phyloP scores from a whole-genome alignment of 2,329 filamentous ascomycete species.

The Neoarthrinium moseri region DNA sequence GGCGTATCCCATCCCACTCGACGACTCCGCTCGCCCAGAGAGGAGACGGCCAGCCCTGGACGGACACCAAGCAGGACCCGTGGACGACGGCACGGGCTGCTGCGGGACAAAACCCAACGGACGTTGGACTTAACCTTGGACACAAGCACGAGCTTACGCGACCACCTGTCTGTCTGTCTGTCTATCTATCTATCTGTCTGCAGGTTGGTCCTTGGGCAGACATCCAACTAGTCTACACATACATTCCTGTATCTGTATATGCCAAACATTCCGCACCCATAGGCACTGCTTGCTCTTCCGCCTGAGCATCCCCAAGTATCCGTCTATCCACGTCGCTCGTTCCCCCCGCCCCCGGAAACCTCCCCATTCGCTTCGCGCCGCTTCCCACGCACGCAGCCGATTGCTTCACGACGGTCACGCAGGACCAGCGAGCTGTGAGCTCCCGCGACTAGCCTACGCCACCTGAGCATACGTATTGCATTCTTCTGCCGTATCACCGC shows the following conservation, averaged over 20 bases:
- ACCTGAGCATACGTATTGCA: constrained; percentile 11
- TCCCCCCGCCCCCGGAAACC: background rate
- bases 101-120: constrained; percentile 7
- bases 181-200: too few relatives aligned
- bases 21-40: background rate
- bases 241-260: too few relatives aligned
- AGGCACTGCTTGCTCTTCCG: too few relatives aligned
- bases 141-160: too few relatives aligned
- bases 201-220: too few relatives aligned
- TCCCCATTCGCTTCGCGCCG: background rate
- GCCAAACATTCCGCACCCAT: too few relatives aligned
- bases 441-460: constrained; percentile 11
- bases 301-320: too few relatives aligned
- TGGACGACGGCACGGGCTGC: too few relatives aligned
- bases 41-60: background rate
- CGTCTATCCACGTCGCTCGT: too few relatives aligned
- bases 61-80: background rate
- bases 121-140: constrained; percentile 4
- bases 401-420: background rate
- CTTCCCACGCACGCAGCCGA: background rate
- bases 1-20: constrained; percentile 1
- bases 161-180: too few relatives aligned
- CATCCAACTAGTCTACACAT: background rate
- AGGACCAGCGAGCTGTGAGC: constrained; percentile 1
- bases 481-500: constrained; percentile 16